A percentile compares a stretch with the other conserved stretches of the same genome.
Evolutionary conservation across 495 filamentous ascomycete species (phyloP).

Genomic region (Xylaria telfairii): DNA sequence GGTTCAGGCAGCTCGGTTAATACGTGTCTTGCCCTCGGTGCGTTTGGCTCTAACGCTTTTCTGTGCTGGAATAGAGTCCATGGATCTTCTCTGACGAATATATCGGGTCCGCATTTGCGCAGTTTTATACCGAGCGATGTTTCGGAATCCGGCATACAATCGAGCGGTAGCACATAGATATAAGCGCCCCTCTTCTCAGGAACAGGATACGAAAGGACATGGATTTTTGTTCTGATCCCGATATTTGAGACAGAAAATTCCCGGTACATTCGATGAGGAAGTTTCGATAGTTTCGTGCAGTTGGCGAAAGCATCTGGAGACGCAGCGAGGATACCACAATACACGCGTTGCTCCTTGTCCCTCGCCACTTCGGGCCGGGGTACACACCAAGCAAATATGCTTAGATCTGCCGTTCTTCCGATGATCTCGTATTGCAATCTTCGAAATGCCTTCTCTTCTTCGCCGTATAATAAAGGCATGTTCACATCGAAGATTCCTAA

Average conservation of each 20-base stretch:
- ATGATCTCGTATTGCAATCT: conserved; percentile 3
- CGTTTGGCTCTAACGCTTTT: neutral
- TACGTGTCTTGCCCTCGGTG: neutral
- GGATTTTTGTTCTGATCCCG: neutral
- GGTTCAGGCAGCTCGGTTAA: neutral
- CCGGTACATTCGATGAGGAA: conserved; percentile 1
- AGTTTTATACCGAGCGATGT: neutral
- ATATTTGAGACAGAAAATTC: neutral
- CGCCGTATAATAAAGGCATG: conserved; percentile 3
- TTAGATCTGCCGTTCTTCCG: conserved; percentile 2
- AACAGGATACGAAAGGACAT: neutral
- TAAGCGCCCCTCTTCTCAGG: neutral
- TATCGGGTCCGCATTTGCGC: neutral
- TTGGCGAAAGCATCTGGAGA: neutral
- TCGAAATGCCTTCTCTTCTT: neutral
- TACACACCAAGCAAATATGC: neutral
- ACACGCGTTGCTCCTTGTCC: neutral
- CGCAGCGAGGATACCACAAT: neutral
- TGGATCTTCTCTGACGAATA: conserved; percentile 3
- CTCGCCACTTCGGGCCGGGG: neutral
- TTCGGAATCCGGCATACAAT: neutral
- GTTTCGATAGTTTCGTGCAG: neutral
- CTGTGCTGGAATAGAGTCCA: neutral
- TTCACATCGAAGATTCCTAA: neutral
- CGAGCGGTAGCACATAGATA: neutral